These are phyloP conservation scores for Davidsoniella virescens DNA, from an alignment of 2,329 filamentous ascomycete species.

Conservation along the genomic window DNA sequence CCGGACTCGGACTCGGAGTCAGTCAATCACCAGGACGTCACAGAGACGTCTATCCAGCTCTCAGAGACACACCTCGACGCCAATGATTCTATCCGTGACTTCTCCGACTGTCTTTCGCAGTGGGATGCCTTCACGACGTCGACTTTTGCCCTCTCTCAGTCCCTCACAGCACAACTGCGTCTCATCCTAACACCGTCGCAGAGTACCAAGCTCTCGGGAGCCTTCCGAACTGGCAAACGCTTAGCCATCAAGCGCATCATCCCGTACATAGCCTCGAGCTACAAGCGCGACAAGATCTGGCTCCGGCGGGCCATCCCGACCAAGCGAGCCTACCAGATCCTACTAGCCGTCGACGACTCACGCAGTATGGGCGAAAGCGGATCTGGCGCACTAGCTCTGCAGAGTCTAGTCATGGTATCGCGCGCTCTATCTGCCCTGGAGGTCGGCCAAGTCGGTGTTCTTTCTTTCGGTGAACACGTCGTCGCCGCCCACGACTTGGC, in stretches of 20 bases:
- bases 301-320: constrained; percentile 84
- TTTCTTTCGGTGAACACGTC: constrained; percentile 75
- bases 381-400: constrained; percentile 68
- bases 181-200: constrained; percentile 89
- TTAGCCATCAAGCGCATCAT: constrained; percentile 99
- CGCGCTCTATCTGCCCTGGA: constrained; percentile 83
- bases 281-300: constrained; percentile 99
- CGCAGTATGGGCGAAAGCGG: constrained; percentile 77
- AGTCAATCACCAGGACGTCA: constrained; percentile 26
- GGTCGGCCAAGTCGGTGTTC: constrained; percentile 78
- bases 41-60: constrained; percentile 45
- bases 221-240: constrained; percentile 92
- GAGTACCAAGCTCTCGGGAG: constrained; percentile 88
- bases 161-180: constrained; percentile 84
- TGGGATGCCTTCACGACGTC: constrained; percentile 75
- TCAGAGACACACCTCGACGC: constrained; percentile 54
- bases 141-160: constrained; percentile 73
- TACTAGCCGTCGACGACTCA: constrained; percentile 92
- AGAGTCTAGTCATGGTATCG: constrained; percentile 83
- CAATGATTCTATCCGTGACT: constrained; percentile 30
- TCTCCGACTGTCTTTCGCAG: constrained; percentile 47
- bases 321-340: constrained; percentile 90
- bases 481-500: constrained; percentile 67
- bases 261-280: constrained; percentile 93
- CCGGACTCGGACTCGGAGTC: constrained; percentile 32